Evolutionary conservation across 371 early-diverging fungal genomes (phyloP).

Genomic region (Apophysomyces trapeziformis): DNA sequence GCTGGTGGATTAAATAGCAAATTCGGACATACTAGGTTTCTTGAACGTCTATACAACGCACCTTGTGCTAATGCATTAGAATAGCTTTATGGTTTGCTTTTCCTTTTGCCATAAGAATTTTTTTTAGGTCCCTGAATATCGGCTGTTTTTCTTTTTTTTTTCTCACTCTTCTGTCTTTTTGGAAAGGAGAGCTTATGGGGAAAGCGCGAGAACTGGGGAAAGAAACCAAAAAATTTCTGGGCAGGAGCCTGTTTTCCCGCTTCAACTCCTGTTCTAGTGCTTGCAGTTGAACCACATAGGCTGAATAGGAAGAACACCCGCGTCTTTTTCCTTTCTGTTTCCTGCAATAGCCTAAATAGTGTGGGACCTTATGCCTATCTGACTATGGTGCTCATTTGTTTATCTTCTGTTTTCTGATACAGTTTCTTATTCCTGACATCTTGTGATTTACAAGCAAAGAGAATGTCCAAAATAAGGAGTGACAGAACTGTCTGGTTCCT

Average conservation of each 20-base stretch:
- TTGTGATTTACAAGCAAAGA: background rate
- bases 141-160: background rate
- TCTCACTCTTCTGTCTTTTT: no score
- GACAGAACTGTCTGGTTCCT: background rate
- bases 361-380: background rate
- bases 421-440: background rate
- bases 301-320: no score
- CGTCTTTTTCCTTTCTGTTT: no score
- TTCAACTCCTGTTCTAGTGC: background rate
- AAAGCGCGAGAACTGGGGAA: background rate
- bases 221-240: background rate
- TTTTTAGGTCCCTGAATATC: background rate
- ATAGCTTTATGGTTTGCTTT: no score
- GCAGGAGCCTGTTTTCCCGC: background rate
- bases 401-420: background rate
- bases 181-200: background rate
- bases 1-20: background rate
- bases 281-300: background rate
- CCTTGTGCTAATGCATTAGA: no score
- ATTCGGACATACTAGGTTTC: background rate
- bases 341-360: background rate
- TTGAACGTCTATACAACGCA: no score
- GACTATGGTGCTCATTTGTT: background rate
- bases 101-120: no score
- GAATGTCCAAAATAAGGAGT: background rate